phyloP scores from a whole-genome alignment of 805 yeast genomes.

The Scheffersomyces stipitis region DNA sequence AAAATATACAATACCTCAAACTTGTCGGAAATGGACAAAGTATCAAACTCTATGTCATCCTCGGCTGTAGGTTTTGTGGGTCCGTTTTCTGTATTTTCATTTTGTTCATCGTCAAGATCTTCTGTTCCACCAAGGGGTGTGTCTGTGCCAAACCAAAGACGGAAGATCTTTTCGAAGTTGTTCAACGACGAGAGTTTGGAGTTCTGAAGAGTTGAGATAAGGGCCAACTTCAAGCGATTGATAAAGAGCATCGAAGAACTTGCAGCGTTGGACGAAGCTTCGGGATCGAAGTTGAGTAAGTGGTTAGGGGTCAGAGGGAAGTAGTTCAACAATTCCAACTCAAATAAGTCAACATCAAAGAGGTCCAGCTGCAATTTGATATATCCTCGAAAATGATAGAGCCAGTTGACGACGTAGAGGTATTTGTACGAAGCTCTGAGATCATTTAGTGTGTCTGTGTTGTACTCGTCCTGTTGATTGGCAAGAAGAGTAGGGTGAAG shows the following conservation, averaged over 20 bases:
- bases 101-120: slow-evolving; percentile 16
- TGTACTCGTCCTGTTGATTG: slow-evolving; percentile 8
- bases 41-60: slow-evolving; percentile 35
- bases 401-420: slow-evolving; percentile 51
- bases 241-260: slow-evolving; percentile 31
- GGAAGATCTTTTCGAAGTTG: slow-evolving; percentile 33
- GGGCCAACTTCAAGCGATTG: slow-evolving; percentile 42
- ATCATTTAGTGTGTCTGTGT: slow-evolving; percentile 6
- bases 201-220: slow-evolving; percentile 42
- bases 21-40: slow-evolving; percentile 44
- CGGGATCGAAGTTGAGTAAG: slow-evolving; percentile 2
- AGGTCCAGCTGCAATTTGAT: slow-evolving; percentile 50
- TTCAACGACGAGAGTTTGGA: slow-evolving; percentile 26
- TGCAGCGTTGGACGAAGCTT: slow-evolving; percentile 1
- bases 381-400: slow-evolving; percentile 51
- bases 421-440: slow-evolving; percentile 18
- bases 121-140: slow-evolving; percentile 33
- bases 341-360: slow-evolving; percentile 59
- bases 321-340: slow-evolving; percentile 52
- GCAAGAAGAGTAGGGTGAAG: slow-evolving; percentile 9
- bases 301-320: slow-evolving; percentile 8
- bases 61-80: slow-evolving; percentile 17
- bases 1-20: slow-evolving; percentile 48
- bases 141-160: slow-evolving; percentile 32
- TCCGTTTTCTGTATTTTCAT: slow-evolving; percentile 18